Evolutionary conservation across 2,329 filamentous ascomycete genomes (phyloP).

Genomic region (Cladosporium sp.): DNA sequence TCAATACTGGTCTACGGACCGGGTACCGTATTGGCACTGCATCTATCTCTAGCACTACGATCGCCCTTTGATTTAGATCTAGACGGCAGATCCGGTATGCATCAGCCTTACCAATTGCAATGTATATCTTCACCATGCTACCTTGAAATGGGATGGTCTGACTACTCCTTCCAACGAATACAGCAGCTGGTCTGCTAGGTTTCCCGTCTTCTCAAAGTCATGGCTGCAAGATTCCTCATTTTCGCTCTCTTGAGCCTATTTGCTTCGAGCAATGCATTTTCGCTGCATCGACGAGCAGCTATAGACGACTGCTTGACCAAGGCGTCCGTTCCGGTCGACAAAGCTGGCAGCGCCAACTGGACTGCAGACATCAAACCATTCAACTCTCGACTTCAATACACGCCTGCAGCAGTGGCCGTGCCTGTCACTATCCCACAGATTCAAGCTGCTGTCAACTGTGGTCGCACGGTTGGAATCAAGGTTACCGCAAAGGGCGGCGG

Average conservation of each 20-base stretch:
- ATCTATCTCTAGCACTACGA: constrained; percentile 5
- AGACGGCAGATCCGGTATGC: not conserved
- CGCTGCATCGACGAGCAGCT: constrained; percentile 1
- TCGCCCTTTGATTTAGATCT: constrained; percentile 1
- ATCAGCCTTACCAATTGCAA: not conserved
- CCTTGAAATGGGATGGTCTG: not conserved
- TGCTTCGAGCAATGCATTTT: not conserved
- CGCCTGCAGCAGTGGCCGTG: constrained; percentile 13
- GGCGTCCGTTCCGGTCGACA: constrained; percentile 8
- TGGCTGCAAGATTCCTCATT: not conserved
- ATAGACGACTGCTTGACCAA: constrained; percentile 15
- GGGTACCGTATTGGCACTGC: not conserved
- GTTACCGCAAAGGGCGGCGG: constrained; percentile 19
- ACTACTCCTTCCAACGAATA: not conserved
- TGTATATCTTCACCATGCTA: not conserved
- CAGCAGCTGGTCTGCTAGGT: not conserved
- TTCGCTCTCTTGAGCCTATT: not conserved
- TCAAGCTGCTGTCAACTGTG: constrained; percentile 19
- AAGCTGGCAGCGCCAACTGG: constrained; percentile 9
- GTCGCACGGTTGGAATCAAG: constrained; percentile 12
- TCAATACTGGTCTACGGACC: not conserved
- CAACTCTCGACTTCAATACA: constrained; percentile 11
- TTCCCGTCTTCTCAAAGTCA: not conserved
- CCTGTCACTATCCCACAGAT: constrained; percentile 14
- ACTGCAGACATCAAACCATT: constrained; percentile 17